Base-by-base conservation (phyloP, 2,329 filamentous ascomycete species). In the Xylaria sp. region DNA sequence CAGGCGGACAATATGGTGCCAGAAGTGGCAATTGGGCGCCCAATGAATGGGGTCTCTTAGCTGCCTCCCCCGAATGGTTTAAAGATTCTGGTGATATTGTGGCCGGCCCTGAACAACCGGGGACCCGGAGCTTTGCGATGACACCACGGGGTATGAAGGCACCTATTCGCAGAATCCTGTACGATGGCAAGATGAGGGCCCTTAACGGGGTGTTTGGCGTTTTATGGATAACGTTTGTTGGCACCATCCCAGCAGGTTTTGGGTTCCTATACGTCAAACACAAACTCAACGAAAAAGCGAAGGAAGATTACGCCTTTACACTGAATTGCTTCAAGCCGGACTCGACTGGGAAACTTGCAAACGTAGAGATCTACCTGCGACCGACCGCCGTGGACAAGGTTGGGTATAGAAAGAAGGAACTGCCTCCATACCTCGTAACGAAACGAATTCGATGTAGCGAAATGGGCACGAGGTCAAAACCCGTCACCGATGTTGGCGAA, bases 11-110 rank as follows among this genome's bases (percentile, higher is more conserved):
- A 56, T 9, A 39, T 20, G 39, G 49, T n/a, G 15, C 36, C 18
- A 23, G 51, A 41, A 41, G 12, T 13, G 57, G 31, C 6, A 23
- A 49, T 7, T 66, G 57, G 49, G 31, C 28, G 20, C 13, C 51
- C 10, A 57, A 57, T 2, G 57, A 66, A 62, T 62, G 64, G 64
- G 41, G 41, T n/a, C 41, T 46, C 3, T 7, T 46, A 46, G 41
- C 41, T 7, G 15, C 41, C 41, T 46, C 41, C n/a, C 41, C 41
- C 15, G 41, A 46, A 46, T 46, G 41, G 41, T 46, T 46, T 46
- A 46, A 15, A 15, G 41, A n/a, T 46, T 46, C 41, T n/a, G 41
- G 13, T 7, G 13, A 46, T 46, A 46, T 46, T 7, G 41, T 46
- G 15, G 18, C 18, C 15, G 6, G 6, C 41, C 15, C 41, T 8